Conservation (phyloP, 2,329 filamentous ascomycete species). For the Cadophora gregata region DNA sequence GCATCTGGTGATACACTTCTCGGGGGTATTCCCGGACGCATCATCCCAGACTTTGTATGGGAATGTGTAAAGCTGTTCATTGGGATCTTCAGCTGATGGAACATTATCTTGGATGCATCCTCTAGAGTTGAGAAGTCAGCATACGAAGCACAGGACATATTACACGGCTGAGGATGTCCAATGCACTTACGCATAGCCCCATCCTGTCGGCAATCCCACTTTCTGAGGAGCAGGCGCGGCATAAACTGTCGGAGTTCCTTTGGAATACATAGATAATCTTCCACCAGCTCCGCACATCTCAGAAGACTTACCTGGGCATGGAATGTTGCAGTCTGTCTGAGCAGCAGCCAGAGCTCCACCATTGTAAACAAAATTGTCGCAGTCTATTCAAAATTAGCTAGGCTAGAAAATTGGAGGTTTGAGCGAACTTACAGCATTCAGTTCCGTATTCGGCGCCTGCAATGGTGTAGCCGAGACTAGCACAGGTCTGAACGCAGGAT, state of each 20-base stretch:
- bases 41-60: conserved; percentile 31
- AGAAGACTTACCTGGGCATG: conserved; percentile 36
- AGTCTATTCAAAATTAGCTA: conserved; percentile 24
- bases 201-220: conserved; percentile 30
- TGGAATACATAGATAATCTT: conserved; percentile 30
- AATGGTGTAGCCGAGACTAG: conserved; percentile 38
- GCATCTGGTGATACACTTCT: conserved; percentile 29
- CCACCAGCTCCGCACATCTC: conserved; percentile 35
- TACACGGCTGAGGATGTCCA: neutral
- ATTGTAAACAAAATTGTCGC: conserved; percentile 40
- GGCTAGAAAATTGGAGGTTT: neutral
- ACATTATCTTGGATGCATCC: conserved; percentile 55
- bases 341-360: conserved; percentile 35
- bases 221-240: conserved; percentile 24
- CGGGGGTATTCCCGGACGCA: conserved; percentile 20
- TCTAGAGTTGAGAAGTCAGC: conserved; percentile 56
- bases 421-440: conserved; percentile 32
- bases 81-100: conserved; percentile 52
- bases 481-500: conserved; percentile 45
- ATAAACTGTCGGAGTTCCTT: neutral
- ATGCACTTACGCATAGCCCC: conserved; percentile 30
- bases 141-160: neutral
- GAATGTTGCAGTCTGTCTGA: conserved; percentile 46
- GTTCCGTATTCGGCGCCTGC: conserved; percentile 46
- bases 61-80: conserved; percentile 26